Evolutionary conservation across 2,329 filamentous ascomycete species (phyloP).

Genomic region (Aspergillus ustus): DNA sequence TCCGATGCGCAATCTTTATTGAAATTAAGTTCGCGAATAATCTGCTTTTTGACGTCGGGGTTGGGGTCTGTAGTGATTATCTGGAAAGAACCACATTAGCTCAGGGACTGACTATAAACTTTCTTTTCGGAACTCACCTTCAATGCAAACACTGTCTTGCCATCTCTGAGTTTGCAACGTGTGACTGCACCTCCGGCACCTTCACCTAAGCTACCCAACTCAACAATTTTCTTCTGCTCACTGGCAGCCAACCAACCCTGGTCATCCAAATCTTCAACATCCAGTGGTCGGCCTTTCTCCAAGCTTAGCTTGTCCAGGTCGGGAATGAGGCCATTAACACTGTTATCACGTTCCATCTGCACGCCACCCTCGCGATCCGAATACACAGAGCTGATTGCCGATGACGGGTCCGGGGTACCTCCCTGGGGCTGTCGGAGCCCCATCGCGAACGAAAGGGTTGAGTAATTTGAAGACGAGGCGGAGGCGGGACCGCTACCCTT

Average conservation of each 20-base stretch:
- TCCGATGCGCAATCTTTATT: slow-evolving; percentile 97
- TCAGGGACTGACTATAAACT: neutral
- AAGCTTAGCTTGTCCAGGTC: slow-evolving; percentile 79
- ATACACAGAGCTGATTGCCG: slow-evolving; percentile 83
- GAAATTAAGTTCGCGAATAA: slow-evolving; percentile 92
- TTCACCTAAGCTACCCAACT: slow-evolving; percentile 88
- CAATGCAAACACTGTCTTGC: slow-evolving; percentile 92
- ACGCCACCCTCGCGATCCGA: slow-evolving; percentile 77
- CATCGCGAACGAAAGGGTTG: slow-evolving; percentile 80
- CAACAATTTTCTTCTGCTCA: slow-evolving; percentile 82
- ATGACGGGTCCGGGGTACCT: slow-evolving; percentile 81
- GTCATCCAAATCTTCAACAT: slow-evolving; percentile 94
- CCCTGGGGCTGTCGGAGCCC: slow-evolving; percentile 63
- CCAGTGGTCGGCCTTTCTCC: slow-evolving; percentile 80
- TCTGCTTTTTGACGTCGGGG: slow-evolving; percentile 97
- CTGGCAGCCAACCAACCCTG: slow-evolving; percentile 94
- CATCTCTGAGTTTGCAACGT: slow-evolving; percentile 82
- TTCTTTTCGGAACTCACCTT: slow-evolving; percentile 68
- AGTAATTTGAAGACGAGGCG: slow-evolving; percentile 85
- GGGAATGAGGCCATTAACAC: slow-evolving; percentile 74
- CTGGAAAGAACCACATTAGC: slow-evolving; percentile 52
- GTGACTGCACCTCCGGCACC: slow-evolving; percentile 96
- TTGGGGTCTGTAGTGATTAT: slow-evolving; percentile 98
- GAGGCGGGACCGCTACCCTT: slow-evolving; percentile 80
- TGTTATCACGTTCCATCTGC: slow-evolving; percentile 81